Evolutionary conservation across 2,329 filamentous ascomycete species (phyloP).

Genomic region (Scytalidium lignicola): DNA sequence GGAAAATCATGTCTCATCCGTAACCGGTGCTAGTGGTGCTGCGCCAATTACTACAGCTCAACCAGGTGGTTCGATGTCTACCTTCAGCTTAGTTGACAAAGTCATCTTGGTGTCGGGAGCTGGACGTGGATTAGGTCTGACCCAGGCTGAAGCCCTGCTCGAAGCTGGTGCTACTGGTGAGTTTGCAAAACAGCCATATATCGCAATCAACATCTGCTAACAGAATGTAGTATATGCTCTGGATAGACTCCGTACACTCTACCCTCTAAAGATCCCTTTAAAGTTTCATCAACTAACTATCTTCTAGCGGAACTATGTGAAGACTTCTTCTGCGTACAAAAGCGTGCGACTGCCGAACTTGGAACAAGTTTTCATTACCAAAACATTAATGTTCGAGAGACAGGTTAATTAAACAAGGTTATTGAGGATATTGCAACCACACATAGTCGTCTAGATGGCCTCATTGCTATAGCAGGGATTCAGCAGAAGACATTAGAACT

Average conservation of each 20-base stretch:
- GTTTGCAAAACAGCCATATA: slow-evolving; percentile 6
- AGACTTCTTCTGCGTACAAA: slow-evolving; percentile 56
- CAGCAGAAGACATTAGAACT: slow-evolving; percentile 42
- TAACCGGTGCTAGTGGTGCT: too few relatives aligned
- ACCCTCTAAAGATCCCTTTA: slow-evolving; percentile 19
- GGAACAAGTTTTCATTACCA: slow-evolving; percentile 64
- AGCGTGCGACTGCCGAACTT: slow-evolving; percentile 32
- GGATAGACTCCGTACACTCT: slow-evolving; percentile 33
- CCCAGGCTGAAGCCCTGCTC: slow-evolving; percentile 66
- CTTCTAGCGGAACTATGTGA: slow-evolving; percentile 35
- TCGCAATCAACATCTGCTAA: background rate
- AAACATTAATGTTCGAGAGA: slow-evolving; percentile 74
- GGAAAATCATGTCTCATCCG: too few relatives aligned
- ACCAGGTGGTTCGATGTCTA: slow-evolving; percentile 32
- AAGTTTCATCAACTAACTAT: background rate
- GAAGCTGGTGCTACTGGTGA: slow-evolving; percentile 67
- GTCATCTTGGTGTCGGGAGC: slow-evolving; percentile 70
- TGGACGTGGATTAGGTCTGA: slow-evolving; percentile 67
- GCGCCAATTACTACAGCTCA: too few relatives aligned
- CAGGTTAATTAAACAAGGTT: slow-evolving; percentile 59
- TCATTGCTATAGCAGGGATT: slow-evolving; percentile 44
- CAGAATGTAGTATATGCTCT: slow-evolving; percentile 32
- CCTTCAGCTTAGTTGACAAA: slow-evolving; percentile 65
- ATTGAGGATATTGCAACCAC: slow-evolving; percentile 63
- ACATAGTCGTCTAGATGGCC: slow-evolving; percentile 51